A percentile compares a stretch with the other conserved stretches of the same genome.
Conservation (phyloP, 768 basidiomycete species). For the Kwoniella mangroviensis region DNA sequence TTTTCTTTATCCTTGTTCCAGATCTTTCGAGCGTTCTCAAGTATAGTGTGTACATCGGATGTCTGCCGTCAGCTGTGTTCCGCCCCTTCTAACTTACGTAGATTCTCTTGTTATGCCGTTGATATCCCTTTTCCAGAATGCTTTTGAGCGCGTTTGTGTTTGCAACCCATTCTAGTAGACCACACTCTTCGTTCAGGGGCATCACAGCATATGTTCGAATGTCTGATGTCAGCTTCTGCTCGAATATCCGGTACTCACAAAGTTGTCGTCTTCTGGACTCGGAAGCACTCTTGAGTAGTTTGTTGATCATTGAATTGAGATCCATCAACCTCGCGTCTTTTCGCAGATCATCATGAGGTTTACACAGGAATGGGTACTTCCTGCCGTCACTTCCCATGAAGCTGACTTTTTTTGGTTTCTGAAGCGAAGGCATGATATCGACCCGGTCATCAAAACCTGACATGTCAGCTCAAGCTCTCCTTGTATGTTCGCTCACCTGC, state of each 20-base stretch:
- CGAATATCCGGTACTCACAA: slow-evolving; percentile 64
- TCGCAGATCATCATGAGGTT: slow-evolving; percentile 94
- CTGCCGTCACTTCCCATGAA: slow-evolving; percentile 82
- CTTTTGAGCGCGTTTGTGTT: slow-evolving; percentile 83
- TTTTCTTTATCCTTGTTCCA: slow-evolving; percentile 26
- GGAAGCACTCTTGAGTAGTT: slow-evolving; percentile 87
- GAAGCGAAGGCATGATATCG: slow-evolving; percentile 87
- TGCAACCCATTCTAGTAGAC: slow-evolving; percentile 97
- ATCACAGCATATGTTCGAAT: slow-evolving; percentile 99
- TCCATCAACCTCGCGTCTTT: slow-evolving; percentile 99
- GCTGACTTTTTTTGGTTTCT: slow-evolving; percentile 86
- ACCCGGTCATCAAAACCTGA: slow-evolving; percentile 79
- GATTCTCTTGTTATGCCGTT: slow-evolving; percentile 60
- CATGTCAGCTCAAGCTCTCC: slow-evolving; percentile 4
- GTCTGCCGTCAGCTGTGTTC: slow-evolving; percentile 37
- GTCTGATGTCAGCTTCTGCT: slow-evolving; percentile 61
- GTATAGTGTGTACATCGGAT: slow-evolving; percentile 48
- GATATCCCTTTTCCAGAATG: slow-evolving; percentile 73
- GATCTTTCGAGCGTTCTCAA: slow-evolving; percentile 44
- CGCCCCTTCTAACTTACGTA: slow-evolving; percentile 61
- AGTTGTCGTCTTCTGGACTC: slow-evolving; percentile 89
- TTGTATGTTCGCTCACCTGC: slow-evolving; percentile 62
- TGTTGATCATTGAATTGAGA: slow-evolving; percentile 96
- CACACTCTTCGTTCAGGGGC: slow-evolving; percentile 94
- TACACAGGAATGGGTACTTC: slow-evolving; percentile 87